Conservation (phyloP, 2,329 filamentous ascomycete genomes). For the Diaporthe longicolla region DNA sequence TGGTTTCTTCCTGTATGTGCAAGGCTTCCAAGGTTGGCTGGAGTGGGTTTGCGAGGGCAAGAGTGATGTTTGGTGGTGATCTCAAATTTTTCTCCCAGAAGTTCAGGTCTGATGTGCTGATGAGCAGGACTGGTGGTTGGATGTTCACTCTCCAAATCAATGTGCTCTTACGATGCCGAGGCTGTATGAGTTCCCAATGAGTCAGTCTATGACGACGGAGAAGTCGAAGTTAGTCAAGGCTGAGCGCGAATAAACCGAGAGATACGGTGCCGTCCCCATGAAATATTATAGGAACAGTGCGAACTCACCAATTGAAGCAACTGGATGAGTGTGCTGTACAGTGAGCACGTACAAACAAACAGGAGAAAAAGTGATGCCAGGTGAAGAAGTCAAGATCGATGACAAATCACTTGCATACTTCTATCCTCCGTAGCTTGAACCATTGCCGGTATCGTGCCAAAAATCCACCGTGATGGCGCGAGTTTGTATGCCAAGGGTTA, state of each 20-base stretch:
- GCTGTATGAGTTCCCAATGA: background rate
- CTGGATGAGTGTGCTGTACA: background rate
- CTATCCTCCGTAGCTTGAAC: background rate
- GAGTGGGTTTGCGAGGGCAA: background rate
- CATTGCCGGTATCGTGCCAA: background rate
- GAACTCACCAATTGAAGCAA: background rate
- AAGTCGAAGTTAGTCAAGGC: background rate
- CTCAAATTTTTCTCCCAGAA: background rate
- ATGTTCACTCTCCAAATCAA: background rate
- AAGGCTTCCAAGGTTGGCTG: constrained; percentile 30
- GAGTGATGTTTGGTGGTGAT: background rate
- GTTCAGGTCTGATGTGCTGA: background rate
- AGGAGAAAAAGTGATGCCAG: background rate
- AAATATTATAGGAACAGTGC: background rate
- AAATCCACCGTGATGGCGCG: constrained; percentile 1
- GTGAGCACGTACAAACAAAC: background rate
- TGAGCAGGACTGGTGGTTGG: background rate
- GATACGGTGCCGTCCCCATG: background rate
- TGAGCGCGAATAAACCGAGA: background rate
- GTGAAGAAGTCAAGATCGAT: background rate
- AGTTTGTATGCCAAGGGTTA: constrained; percentile 4
- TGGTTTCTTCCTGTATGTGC: constrained; percentile 37
- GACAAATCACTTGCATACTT: constrained; percentile 8
- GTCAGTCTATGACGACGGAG: constrained; percentile 34
- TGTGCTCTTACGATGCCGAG: constrained; percentile 1